Evolutionary conservation across 2,329 filamentous ascomycete species (phyloP).

Genomic region (Botrytis deweyae): DNA sequence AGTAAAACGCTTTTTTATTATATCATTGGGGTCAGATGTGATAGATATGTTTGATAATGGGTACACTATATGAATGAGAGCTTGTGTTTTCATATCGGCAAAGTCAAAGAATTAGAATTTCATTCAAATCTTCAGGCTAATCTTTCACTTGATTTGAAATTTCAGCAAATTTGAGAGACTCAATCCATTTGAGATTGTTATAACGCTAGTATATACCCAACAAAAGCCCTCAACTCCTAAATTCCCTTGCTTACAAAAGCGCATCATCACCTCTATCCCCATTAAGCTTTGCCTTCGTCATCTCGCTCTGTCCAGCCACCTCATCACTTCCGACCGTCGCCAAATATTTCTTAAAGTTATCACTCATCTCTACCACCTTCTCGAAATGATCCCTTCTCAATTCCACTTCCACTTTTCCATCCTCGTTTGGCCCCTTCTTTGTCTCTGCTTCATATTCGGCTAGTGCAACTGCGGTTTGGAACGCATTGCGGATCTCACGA

Average conservation of each 20-base stretch:
- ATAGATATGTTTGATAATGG: no score
- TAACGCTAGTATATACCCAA: neutral
- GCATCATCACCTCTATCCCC: conserved; percentile 30
- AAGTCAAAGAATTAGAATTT: neutral
- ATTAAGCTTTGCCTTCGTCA: conserved; percentile 18
- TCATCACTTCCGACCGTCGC: conserved; percentile 22
- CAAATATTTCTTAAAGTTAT: conserved; percentile 31
- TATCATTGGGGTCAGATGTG: no score
- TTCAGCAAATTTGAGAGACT: neutral
- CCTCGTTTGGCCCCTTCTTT: neutral
- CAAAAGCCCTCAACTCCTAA: neutral
- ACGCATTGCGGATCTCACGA: conserved; percentile 35
- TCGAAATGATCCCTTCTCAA: conserved; percentile 31
- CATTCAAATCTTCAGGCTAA: neutral
- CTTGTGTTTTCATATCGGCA: no score
- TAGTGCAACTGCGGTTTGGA: conserved; percentile 33
- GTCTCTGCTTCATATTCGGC: conserved; percentile 29
- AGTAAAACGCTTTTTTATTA: no score
- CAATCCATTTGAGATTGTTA: neutral
- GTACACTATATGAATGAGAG: no score
- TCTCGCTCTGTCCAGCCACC: conserved; percentile 10
- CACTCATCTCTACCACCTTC: conserved; percentile 31
- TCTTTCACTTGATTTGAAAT: neutral
- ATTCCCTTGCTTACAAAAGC: conserved; percentile 17
- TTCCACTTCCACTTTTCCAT: conserved; percentile 15